Evolutionary conservation across 78 protist genomes (phyloP).

Genomic region (Chrysochromulina parva): DNA sequence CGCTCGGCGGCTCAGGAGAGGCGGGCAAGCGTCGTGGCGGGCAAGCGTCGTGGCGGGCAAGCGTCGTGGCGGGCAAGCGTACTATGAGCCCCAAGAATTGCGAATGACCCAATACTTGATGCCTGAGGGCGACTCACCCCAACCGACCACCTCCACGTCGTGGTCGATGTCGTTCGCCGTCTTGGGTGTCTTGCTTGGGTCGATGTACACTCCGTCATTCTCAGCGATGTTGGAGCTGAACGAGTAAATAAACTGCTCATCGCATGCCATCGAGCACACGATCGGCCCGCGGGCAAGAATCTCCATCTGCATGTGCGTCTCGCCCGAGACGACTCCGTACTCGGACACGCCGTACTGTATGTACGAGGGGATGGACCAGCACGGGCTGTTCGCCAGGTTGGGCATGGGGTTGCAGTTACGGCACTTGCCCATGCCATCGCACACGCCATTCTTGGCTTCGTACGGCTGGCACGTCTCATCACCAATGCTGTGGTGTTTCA

Average conservation of each 20-base stretch:
- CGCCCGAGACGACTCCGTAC: slow-evolving; percentile 74
- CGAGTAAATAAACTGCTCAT: slow-evolving; percentile 4
- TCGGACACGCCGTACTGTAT: slow-evolving; percentile 58
- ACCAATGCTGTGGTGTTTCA: not conserved
- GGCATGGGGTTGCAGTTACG: slow-evolving; percentile 58
- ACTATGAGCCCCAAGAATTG: not conserved
- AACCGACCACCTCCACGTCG: slow-evolving; percentile 72
- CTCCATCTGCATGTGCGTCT: slow-evolving; percentile 68
- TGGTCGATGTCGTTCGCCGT: slow-evolving; percentile 55
- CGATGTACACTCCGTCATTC: not conserved
- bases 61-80: not conserved
- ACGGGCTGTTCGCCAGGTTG: slow-evolving; percentile 48
- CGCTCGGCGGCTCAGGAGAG: too few species aligned
- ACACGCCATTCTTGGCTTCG: slow-evolving; percentile 23
- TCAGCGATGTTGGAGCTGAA: not conserved
- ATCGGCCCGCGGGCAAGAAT: slow-evolving; percentile 70
- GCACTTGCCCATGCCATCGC: slow-evolving; percentile 68
- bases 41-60: too few species aligned
- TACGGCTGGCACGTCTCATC: slow-evolving; percentile 72
- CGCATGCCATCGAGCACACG: slow-evolving; percentile 53
- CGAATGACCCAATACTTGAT: not conserved
- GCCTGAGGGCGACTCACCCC: not conserved
- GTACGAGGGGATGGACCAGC: slow-evolving; percentile 62
- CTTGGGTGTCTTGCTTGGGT: too few species aligned
- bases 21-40: too few species aligned